phyloP scores from a whole-genome alignment of 2,329 filamentous ascomycete genomes.

The Pyrenophora seminiperda region DNA sequence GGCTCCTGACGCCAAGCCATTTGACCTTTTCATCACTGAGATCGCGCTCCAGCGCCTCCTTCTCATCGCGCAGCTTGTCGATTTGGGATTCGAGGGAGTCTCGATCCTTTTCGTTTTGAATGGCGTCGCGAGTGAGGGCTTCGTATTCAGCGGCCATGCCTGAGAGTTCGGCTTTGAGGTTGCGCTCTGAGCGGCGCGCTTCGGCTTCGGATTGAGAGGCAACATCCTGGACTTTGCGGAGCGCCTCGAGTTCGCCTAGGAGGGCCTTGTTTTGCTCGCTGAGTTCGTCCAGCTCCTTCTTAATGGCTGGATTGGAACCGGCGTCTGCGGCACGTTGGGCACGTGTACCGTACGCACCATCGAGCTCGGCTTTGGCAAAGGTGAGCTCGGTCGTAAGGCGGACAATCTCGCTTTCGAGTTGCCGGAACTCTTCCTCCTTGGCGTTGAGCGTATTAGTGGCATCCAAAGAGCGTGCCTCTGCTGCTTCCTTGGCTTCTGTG shows the following conservation, averaged over 20 bases:
- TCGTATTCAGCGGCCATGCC: constrained; percentile 74
- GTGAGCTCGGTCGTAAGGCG: constrained; percentile 78
- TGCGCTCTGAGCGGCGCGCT: constrained; percentile 47
- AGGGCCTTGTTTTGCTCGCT: constrained; percentile 52
- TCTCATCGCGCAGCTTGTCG: constrained; percentile 67
- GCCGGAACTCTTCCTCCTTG: constrained; percentile 45
- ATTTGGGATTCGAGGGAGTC: constrained; percentile 67
- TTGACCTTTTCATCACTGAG: constrained; percentile 70
- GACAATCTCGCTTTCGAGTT: constrained; percentile 66
- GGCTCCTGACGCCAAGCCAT: constrained; percentile 66
- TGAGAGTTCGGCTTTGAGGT: constrained; percentile 67
- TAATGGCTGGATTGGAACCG: constrained; percentile 60
- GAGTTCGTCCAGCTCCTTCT: constrained; percentile 64
- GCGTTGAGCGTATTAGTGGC: constrained; percentile 35
- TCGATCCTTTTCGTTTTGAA: constrained; percentile 73
- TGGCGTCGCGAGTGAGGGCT: constrained; percentile 69
- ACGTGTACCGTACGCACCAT: constrained; percentile 86
- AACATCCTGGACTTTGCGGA: constrained; percentile 47
- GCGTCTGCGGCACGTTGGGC: constrained; percentile 71
- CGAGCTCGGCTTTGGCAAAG: constrained; percentile 88
- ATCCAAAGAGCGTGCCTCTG: constrained; percentile 38
- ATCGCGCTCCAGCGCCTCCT: constrained; percentile 66
- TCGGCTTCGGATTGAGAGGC: constrained; percentile 45
- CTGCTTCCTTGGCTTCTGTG: constrained; percentile 39
- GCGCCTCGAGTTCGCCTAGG: constrained; percentile 50